Evolutionary conservation across 1,284 basidiomycete genomes (phyloP).

Genomic region (Omphalotus olearius): DNA sequence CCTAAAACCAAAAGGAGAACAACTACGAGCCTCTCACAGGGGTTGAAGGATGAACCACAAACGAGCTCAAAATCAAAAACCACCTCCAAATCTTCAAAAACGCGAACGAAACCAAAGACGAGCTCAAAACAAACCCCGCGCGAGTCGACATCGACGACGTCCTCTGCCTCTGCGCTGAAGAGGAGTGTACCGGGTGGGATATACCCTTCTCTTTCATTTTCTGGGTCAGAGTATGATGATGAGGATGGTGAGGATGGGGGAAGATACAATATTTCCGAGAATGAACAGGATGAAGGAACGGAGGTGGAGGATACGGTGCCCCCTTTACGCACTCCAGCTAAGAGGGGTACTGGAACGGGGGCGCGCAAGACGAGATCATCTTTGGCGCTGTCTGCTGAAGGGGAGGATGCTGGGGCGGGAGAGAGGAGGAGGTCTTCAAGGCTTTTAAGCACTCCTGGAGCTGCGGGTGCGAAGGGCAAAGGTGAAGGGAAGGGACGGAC

Average conservation of each 20-base stretch:
- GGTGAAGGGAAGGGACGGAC: constrained; percentile 5
- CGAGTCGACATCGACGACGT: constrained; percentile 18
- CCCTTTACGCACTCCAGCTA: constrained; percentile 39
- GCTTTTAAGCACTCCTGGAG: constrained; percentile 17
- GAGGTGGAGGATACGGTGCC: constrained; percentile 48
- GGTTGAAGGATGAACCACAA: background rate
- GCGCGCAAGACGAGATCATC: constrained; percentile 24
- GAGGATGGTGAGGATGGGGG: constrained; percentile 23
- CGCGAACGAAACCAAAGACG: constrained; percentile 16
- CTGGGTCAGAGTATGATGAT: constrained; percentile 27
- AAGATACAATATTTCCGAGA: constrained; percentile 37
- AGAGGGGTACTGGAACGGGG: constrained; percentile 20
- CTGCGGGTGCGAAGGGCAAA: background rate
- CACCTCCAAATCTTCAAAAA: constrained; percentile 14
- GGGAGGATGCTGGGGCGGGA: constrained; percentile 25
- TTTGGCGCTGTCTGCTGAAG: constrained; percentile 23
- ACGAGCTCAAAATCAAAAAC: background rate
- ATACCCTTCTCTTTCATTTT: constrained; percentile 19
- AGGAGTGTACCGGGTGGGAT: constrained; percentile 54
- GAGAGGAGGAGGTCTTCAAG: constrained; percentile 39
- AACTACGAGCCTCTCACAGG: too few species aligned
- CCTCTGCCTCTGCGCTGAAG: constrained; percentile 19
- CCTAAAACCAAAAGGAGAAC: too few species aligned
- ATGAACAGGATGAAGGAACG: constrained; percentile 25
- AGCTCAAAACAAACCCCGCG: constrained; percentile 12